Evolutionary conservation across 2,329 filamentous ascomycete genomes (phyloP).

Genomic region (Aplosporella prunicola): DNA sequence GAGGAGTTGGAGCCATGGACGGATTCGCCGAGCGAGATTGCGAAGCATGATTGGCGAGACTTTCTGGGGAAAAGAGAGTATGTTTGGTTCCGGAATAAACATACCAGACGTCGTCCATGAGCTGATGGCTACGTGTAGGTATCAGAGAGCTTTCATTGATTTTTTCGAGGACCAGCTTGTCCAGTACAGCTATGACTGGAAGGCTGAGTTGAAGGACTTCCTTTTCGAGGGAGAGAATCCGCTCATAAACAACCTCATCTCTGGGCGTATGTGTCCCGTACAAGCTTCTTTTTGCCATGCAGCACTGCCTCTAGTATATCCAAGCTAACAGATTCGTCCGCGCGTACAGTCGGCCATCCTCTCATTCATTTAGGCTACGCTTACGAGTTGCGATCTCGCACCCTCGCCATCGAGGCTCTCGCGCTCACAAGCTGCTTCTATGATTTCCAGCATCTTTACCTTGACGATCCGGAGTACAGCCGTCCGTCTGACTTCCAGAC

Average conservation of each 20-base stretch:
- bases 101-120: background rate
- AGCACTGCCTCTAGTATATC: no score
- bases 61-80: conserved; percentile 65
- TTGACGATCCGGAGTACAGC: conserved; percentile 66
- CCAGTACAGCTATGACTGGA: conserved; percentile 72
- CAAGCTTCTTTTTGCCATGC: no score
- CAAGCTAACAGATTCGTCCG: no score
- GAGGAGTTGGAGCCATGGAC: conserved; percentile 68
- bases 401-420: conserved; percentile 81
- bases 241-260: conserved; percentile 69
- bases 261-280: conserved; percentile 59
- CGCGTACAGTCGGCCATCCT: conserved; percentile 73
- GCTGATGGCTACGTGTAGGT: conserved; percentile 36
- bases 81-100: conserved; percentile 15
- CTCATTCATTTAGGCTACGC: conserved; percentile 95
- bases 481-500: conserved; percentile 50
- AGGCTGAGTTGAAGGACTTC: conserved; percentile 63
- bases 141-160: conserved; percentile 85
- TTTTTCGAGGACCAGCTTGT: conserved; percentile 92
- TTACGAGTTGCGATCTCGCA: conserved; percentile 75
- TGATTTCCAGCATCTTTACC: conserved; percentile 47
- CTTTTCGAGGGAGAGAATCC: conserved; percentile 66
- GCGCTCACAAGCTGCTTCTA: conserved; percentile 56
- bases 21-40: conserved; percentile 76
- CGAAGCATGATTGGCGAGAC: conserved; percentile 75